A percentile compares a stretch with the other conserved stretches of the same genome.
Evolutionary conservation across 2,329 filamentous ascomycete genomes (phyloP).

Genomic region (Magnaporthiopsis incrustans): DNA sequence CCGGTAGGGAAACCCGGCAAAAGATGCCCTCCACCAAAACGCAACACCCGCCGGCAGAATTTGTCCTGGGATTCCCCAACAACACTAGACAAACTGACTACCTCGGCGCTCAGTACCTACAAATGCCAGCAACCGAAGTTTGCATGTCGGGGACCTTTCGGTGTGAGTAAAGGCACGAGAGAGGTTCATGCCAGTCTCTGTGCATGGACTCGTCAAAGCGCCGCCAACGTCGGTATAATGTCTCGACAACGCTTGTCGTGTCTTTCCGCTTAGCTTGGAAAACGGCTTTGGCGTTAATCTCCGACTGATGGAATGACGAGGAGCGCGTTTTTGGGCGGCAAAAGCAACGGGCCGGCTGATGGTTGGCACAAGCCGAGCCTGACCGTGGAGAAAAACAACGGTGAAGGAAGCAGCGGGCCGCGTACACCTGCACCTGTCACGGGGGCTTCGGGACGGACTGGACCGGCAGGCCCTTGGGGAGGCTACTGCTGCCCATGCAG

Average conservation of each 20-base stretch:
- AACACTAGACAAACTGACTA: neutral
- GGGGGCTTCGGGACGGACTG: too few relatives aligned
- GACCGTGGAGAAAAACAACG: neutral
- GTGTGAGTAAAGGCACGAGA: neutral
- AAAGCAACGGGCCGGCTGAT: neutral
- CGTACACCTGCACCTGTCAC: neutral
- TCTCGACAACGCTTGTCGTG: neutral
- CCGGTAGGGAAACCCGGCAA: neutral
- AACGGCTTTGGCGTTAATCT: neutral
- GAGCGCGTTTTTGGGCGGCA: neutral
- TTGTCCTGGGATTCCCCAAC: neutral
- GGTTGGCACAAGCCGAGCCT: neutral
- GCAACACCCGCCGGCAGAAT: neutral
- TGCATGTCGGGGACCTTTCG: neutral
- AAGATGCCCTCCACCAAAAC: neutral
- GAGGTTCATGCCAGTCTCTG: neutral
- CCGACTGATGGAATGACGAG: neutral
- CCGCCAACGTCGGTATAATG: neutral
- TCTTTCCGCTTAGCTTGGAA: neutral
- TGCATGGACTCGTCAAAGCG: neutral
- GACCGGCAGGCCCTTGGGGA: too few relatives aligned
- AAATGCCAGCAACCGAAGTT: neutral
- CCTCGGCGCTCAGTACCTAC: neutral
- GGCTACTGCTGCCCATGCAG: neutral
- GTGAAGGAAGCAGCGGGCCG: neutral